Percentiles rank a stretch among this genome's conserved stretches.
Evolutionary conservation across 441 rosid species (phyloP).

Genomic region (Francoa sonchifolia): DNA sequence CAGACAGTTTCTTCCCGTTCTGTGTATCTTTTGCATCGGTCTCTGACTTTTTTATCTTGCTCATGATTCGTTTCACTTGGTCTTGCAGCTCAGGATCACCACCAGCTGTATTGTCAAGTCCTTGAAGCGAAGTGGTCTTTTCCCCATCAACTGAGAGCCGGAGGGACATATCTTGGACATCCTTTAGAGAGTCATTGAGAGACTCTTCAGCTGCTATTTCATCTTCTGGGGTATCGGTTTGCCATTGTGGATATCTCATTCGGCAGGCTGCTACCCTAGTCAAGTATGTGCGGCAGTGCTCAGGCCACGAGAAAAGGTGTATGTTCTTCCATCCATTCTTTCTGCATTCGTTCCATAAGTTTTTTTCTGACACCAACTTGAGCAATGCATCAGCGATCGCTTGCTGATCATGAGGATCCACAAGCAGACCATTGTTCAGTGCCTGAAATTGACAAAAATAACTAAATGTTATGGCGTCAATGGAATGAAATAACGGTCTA

Average conservation of each 20-base stretch:
- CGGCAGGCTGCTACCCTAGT: slow-evolving; percentile 88
- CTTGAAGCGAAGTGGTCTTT: slow-evolving; percentile 42
- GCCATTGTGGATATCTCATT: slow-evolving; percentile 94
- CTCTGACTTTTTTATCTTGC: slow-evolving; percentile 56
- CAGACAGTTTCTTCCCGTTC: slow-evolving; percentile 35
- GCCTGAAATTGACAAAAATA: slow-evolving; percentile 33
- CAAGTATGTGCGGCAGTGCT: slow-evolving; percentile 93
- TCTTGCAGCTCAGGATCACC: slow-evolving; percentile 42
- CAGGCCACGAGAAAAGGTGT: slow-evolving; percentile 95
- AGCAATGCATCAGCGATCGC: slow-evolving; percentile 79
- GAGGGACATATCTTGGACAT: slow-evolving; percentile 89
- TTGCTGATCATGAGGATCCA: slow-evolving; percentile 88
- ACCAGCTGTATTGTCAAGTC: slow-evolving; percentile 29
- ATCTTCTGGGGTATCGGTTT: slow-evolving; percentile 67
- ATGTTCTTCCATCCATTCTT: slow-evolving; percentile 95
- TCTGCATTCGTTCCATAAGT: slow-evolving; percentile 75
- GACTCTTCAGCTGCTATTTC: slow-evolving; percentile 50
- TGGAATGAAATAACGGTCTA: background rate
- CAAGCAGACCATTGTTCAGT: slow-evolving; percentile 79
- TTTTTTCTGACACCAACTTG: slow-evolving; percentile 85
- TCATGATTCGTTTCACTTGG: slow-evolving; percentile 57
- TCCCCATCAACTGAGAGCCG: slow-evolving; percentile 92
- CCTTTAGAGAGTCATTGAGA: slow-evolving; percentile 76
- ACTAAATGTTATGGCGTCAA: slow-evolving; percentile 1
- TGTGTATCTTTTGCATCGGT: slow-evolving; percentile 29